These are phyloP conservation scores for Wickerhamiella sorbophila DNA, from an alignment of 805 yeast species.

Conservation along the genomic window DNA sequence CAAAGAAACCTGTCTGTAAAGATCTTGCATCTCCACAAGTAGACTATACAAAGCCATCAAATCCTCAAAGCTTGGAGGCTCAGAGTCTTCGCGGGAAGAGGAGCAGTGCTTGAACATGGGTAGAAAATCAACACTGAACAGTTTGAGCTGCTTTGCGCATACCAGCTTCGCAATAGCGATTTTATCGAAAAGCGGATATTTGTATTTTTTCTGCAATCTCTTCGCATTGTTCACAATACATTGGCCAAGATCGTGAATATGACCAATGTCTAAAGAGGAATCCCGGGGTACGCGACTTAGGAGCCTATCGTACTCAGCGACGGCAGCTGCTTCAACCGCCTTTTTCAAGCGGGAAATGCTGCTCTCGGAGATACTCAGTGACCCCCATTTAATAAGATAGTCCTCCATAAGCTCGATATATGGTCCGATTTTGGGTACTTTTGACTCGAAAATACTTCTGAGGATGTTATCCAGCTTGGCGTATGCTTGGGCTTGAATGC, in stretches of 20 bases:
- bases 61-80: conserved; percentile 34
- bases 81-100: conserved; percentile 8
- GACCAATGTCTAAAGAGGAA: conserved; percentile 36
- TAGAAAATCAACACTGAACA: conserved; percentile 24
- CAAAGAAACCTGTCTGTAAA: conserved; percentile 35
- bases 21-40: conserved; percentile 37
- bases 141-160: conserved; percentile 21
- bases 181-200: conserved; percentile 44
- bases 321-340: conserved; percentile 30
- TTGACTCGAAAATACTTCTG: conserved; percentile 24
- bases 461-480: conserved; percentile 22
- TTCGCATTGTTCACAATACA: conserved; percentile 36
- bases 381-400: conserved; percentile 34
- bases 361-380: conserved; percentile 29
- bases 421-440: conserved; percentile 39
- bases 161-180: conserved; percentile 34
- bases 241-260: conserved; percentile 45
- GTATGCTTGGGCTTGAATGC: conserved; percentile 24
- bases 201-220: conserved; percentile 43
- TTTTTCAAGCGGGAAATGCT: conserved; percentile 31
- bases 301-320: conserved; percentile 30
- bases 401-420: conserved; percentile 36
- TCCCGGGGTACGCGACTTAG: conserved; percentile 45
- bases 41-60: conserved; percentile 43
- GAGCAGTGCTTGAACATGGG: conserved; percentile 23